phyloP scores from a whole-genome alignment of 805 yeast genomes.

The Candida anglica region DNA sequence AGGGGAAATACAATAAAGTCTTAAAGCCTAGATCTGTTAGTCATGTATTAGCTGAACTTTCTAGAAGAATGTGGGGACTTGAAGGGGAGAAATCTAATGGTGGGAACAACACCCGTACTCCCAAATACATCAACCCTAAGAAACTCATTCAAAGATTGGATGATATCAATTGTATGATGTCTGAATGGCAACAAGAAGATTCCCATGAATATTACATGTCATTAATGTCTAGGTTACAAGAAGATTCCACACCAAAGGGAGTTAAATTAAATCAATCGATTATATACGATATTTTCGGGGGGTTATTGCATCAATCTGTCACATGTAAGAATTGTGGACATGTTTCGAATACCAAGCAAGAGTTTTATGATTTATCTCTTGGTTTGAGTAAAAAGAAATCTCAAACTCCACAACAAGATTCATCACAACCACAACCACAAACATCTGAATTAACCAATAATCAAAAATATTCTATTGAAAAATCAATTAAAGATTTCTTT shows the following conservation, averaged over 20 bases:
- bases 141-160: slow-evolving; percentile 65
- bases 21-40: slow-evolving; percentile 59
- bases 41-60: slow-evolving; percentile 62
- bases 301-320: slow-evolving; percentile 77
- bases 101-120: slow-evolving; percentile 15
- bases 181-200: slow-evolving; percentile 97
- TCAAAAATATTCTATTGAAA: slow-evolving; percentile 59
- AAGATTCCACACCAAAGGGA: slow-evolving; percentile 91
- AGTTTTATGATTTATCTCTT: slow-evolving; percentile 86
- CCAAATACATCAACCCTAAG: slow-evolving; percentile 67
- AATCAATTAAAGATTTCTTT: slow-evolving; percentile 77
- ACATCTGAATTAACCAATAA: slow-evolving; percentile 1
- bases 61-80: slow-evolving; percentile 65
- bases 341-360: slow-evolving; percentile 84
- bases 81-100: slow-evolving; percentile 30
- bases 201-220: slow-evolving; percentile 97
- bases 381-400: slow-evolving; percentile 52
- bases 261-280: slow-evolving; percentile 74
- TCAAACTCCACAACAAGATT: slow-evolving; percentile 4
- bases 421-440: slow-evolving; percentile 1
- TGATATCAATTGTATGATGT: slow-evolving; percentile 93
- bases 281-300: slow-evolving; percentile 92
- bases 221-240: slow-evolving; percentile 79
- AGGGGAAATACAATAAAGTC: slow-evolving; percentile 45
- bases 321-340: slow-evolving; percentile 81